Percentiles rank a stretch among this genome's conserved stretches.
phyloP scores from a whole-genome alignment of 495 filamentous ascomycete genomes.

The Tuber melanosporum region DNA sequence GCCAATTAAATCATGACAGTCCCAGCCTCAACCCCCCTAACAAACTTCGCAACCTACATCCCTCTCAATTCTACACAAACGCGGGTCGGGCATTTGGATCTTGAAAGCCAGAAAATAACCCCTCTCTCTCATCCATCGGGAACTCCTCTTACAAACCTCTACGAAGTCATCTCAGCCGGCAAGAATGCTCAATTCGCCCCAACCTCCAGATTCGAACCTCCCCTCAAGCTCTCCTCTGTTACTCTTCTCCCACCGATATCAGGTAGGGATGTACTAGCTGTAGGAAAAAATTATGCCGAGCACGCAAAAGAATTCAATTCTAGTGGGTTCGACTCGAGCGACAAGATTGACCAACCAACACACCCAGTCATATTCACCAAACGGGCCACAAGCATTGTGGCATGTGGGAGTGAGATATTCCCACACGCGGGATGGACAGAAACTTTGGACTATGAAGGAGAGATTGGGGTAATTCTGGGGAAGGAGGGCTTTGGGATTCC shows the following conservation, averaged over 20 bases:
- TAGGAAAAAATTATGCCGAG: slow-evolving; percentile 54
- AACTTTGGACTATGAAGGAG: slow-evolving; percentile 53
- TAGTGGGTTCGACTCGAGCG: slow-evolving; percentile 50
- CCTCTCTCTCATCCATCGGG: slow-evolving; percentile 50
- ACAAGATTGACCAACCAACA: slow-evolving; percentile 48
- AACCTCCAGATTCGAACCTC: slow-evolving; percentile 33
- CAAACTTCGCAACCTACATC: slow-evolving; percentile 44
- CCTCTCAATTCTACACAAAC: slow-evolving; percentile 32
- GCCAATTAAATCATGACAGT: background rate
- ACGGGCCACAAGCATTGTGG: slow-evolving; percentile 52
- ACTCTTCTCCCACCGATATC: slow-evolving; percentile 48
- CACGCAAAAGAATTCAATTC: slow-evolving; percentile 51
- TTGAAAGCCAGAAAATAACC: slow-evolving; percentile 44
- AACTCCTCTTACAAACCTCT: slow-evolving; percentile 47
- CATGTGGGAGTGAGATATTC: slow-evolving; percentile 47
- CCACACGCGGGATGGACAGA: slow-evolving; percentile 50
- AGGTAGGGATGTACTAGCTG: slow-evolving; percentile 50
- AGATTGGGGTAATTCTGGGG: slow-evolving; percentile 54
- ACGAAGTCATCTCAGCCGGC: slow-evolving; percentile 48
- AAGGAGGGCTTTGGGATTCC: slow-evolving; percentile 48
- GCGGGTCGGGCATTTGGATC: slow-evolving; percentile 50
- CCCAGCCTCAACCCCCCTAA: slow-evolving; percentile 15
- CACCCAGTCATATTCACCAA: slow-evolving; percentile 54
- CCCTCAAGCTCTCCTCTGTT: slow-evolving; percentile 44
- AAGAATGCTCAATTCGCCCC: slow-evolving; percentile 43